phyloP scores from a whole-genome alignment of 192 early-diverging fungal genomes.

The Radiomyces spectabilis region DNA sequence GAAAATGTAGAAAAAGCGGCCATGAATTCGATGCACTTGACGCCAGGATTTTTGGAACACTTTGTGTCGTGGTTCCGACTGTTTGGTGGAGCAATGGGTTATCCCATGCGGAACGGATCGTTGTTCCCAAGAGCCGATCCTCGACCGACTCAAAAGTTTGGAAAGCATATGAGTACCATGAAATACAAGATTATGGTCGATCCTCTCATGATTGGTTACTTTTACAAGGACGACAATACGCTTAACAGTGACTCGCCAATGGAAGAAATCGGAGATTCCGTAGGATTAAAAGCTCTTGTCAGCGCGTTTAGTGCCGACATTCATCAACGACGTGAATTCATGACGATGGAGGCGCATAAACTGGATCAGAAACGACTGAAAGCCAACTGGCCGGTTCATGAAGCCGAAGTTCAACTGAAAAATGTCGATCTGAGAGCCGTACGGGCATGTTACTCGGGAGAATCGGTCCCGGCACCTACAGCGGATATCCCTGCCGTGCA shows the following conservation, averaged over 20 bases:
- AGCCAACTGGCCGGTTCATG: slow-evolving; percentile 27
- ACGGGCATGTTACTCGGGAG: slow-evolving; percentile 5
- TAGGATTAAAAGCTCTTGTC: slow-evolving; percentile 31
- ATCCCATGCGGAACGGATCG: slow-evolving; percentile 28
- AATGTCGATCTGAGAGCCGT: slow-evolving; percentile 31
- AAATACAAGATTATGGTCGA: slow-evolving; percentile 33
- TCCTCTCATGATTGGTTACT: slow-evolving; percentile 26
- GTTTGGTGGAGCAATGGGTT: slow-evolving; percentile 35
- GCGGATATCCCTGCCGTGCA: background rate
- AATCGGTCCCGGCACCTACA: background rate
- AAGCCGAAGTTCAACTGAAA: slow-evolving; percentile 32
- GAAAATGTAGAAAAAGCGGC: slow-evolving; percentile 1
- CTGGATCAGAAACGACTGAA: slow-evolving; percentile 24
- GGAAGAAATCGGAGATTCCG: slow-evolving; percentile 15
- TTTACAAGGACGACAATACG: slow-evolving; percentile 30
- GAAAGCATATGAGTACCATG: slow-evolving; percentile 29
- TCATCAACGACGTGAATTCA: slow-evolving; percentile 26
- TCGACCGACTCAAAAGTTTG: slow-evolving; percentile 27
- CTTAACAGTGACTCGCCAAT: slow-evolving; percentile 5
- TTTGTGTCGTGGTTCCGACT: slow-evolving; percentile 29
- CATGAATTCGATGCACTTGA: slow-evolving; percentile 33
- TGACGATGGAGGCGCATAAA: slow-evolving; percentile 4
- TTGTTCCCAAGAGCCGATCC: slow-evolving; percentile 27
- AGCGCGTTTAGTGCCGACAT: slow-evolving; percentile 29
- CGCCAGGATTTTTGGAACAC: slow-evolving; percentile 27